These are phyloP conservation scores for Tephrocybe sp. DNA, from an alignment of 768 basidiomycete genomes.

Conservation along the genomic window DNA sequence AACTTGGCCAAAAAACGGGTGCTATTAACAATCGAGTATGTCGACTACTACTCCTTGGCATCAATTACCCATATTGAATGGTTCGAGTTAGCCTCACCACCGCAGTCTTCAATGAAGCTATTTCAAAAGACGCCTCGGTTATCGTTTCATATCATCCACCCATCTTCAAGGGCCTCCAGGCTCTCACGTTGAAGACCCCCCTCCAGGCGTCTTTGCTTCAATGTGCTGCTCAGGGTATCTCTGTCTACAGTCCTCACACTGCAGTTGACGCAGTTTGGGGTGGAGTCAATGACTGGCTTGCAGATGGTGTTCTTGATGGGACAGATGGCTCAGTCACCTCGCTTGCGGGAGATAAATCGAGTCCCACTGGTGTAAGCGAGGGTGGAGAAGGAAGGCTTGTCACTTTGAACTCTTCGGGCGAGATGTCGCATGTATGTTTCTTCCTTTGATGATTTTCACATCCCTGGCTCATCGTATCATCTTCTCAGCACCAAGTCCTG, in stretches of 20 bases:
- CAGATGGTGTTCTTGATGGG: slow-evolving; percentile 39
- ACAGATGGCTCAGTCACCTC: slow-evolving; percentile 33
- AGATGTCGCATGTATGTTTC: slow-evolving; percentile 78
- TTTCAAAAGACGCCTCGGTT: slow-evolving; percentile 55
- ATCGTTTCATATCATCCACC: slow-evolving; percentile 85
- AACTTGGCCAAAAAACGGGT: slow-evolving; percentile 46
- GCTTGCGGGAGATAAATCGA: slow-evolving; percentile 40
- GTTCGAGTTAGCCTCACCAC: slow-evolving; percentile 57
- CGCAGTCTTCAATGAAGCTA: slow-evolving; percentile 66
- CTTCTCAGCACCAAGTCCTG: slow-evolving; percentile 76
- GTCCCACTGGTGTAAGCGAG: slow-evolving; percentile 34
- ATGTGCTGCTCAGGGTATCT: slow-evolving; percentile 80
- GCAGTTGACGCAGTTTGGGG: slow-evolving; percentile 80
- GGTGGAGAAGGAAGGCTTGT: slow-evolving; percentile 73
- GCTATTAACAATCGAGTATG: slow-evolving; percentile 72
- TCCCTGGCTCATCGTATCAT: slow-evolving; percentile 14
- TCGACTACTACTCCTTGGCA: background rate
- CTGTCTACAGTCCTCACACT: slow-evolving; percentile 61
- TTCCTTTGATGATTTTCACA: slow-evolving; percentile 12
- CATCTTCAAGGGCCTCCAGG: slow-evolving; percentile 71
- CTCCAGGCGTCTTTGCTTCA: slow-evolving; percentile 77
- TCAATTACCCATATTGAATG: too few relatives aligned
- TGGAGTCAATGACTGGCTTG: slow-evolving; percentile 92
- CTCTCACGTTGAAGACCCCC: slow-evolving; percentile 74
- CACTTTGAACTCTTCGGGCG: slow-evolving; percentile 67